These are phyloP conservation scores for Emmonsiellopsis sp. DNA, from an alignment of 2,329 filamentous ascomycete genomes.

Conservation along the genomic window DNA sequence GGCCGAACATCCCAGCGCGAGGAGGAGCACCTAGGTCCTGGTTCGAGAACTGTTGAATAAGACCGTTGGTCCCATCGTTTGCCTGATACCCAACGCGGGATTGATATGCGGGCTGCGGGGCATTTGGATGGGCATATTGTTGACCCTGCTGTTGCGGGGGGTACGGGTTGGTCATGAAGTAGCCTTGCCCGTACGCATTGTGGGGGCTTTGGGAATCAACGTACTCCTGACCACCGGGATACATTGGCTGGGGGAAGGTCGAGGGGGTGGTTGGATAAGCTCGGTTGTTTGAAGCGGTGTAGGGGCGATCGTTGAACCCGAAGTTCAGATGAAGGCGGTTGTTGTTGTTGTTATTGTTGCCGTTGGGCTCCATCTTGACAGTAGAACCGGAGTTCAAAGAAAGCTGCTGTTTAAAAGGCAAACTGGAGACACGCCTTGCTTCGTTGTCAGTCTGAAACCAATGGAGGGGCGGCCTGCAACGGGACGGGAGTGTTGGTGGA, in stretches of 20 bases:
- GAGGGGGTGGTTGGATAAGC: conserved; percentile 83
- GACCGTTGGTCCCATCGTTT: conserved; percentile 79
- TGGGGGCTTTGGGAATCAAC: conserved; percentile 37
- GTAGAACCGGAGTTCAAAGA: conserved; percentile 38
- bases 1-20: conserved; percentile 58
- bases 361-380: conserved; percentile 46
- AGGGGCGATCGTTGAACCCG: conserved; percentile 53
- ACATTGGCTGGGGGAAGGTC: conserved; percentile 89
- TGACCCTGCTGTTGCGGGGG: conserved; percentile 38
- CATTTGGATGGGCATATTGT: conserved; percentile 43
- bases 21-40: conserved; percentile 78
- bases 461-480: neutral
- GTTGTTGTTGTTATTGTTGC: conserved; percentile 57
- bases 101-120: conserved; percentile 48
- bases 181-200: conserved; percentile 38
- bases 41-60: conserved; percentile 93
- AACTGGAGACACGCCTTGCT: conserved; percentile 5
- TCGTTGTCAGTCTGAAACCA: neutral
- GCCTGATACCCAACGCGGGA: conserved; percentile 41
- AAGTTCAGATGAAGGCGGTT: conserved; percentile 38
- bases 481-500: neutral
- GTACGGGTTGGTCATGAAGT: conserved; percentile 57
- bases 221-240: conserved; percentile 52
- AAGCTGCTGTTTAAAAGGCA: conserved; percentile 4
- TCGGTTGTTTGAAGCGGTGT: conserved; percentile 54